A percentile compares a stretch with the other conserved stretches of the same genome.
Evolutionary conservation across 2,329 filamentous ascomycete genomes (phyloP).

Genomic region (Beauveria bassiana): DNA sequence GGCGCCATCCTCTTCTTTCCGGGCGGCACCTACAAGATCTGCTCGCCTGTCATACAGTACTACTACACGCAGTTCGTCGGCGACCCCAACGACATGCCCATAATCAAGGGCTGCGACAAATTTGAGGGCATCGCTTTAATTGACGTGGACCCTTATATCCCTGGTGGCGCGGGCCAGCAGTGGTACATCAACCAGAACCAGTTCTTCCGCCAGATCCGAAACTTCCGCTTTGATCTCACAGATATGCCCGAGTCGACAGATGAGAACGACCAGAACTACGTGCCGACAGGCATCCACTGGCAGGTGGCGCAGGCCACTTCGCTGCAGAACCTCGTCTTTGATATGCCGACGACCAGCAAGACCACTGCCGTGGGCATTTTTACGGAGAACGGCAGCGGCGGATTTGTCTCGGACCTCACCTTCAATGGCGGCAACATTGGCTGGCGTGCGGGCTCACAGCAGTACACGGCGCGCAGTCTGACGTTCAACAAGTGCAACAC

Average conservation of each 20-base stretch:
- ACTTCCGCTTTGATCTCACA: conserved; percentile 50
- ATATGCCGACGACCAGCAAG: conserved; percentile 27
- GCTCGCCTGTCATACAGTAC: conserved; percentile 52
- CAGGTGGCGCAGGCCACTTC: conserved; percentile 50
- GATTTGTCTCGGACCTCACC: conserved; percentile 46
- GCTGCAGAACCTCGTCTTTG: conserved; percentile 54
- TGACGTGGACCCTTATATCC: conserved; percentile 57
- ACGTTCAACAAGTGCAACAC: conserved; percentile 55
- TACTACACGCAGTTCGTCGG: conserved; percentile 74
- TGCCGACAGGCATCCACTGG: conserved; percentile 49
- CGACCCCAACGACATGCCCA: conserved; percentile 50
- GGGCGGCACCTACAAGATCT: conserved; percentile 56
- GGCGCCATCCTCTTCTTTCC: conserved; percentile 66
- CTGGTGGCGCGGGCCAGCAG: conserved; percentile 21
- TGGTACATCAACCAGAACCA: conserved; percentile 56
- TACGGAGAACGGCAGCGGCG: conserved; percentile 54
- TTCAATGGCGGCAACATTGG: conserved; percentile 50
- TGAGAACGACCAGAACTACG: conserved; percentile 9
- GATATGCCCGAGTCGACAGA: conserved; percentile 36
- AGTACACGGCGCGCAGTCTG: conserved; percentile 57
- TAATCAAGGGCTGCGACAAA: conserved; percentile 40
- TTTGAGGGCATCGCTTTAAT: conserved; percentile 65
- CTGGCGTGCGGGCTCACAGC: conserved; percentile 53
- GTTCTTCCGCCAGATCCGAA: conserved; percentile 53
- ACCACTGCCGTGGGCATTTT: not conserved